These are phyloP conservation scores for Mortierella hygrophila DNA, from an alignment of 192 early-diverging fungal genomes.

Conservation along the genomic window DNA sequence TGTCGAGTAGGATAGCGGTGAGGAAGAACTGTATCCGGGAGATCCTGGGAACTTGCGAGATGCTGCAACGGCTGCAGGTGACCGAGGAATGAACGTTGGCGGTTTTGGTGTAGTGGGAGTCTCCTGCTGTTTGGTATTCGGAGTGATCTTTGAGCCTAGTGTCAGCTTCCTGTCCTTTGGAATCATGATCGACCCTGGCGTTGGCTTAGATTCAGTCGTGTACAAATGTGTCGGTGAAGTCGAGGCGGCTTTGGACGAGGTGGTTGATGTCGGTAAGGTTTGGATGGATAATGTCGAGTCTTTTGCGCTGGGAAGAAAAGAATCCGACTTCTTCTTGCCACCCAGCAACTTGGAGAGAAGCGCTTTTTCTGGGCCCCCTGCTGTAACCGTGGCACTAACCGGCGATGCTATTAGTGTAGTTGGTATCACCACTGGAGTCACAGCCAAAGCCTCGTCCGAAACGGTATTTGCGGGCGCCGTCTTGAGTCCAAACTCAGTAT, in stretches of 20 bases:
- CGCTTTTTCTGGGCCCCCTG: neutral
- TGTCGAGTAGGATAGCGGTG: neutral
- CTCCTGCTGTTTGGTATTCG: neutral
- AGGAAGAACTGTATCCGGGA: neutral
- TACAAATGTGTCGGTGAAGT: neutral
- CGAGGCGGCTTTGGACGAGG: neutral
- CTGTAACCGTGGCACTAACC: neutral
- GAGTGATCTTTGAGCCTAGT: neutral
- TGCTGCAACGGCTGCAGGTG: constrained; percentile 16
- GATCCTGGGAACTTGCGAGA: neutral
- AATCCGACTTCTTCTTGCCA: neutral
- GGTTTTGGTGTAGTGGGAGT: neutral
- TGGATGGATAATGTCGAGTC: neutral
- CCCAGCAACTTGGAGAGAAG: neutral
- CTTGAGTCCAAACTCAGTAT: neutral
- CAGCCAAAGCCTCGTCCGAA: neutral
- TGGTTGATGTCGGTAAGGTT: neutral
- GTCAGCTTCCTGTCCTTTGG: neutral
- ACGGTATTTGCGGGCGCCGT: neutral
- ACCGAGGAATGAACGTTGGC: neutral
- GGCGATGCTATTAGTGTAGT: neutral
- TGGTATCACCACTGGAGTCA: neutral
- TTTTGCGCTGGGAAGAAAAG: neutral
- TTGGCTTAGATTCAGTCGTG: neutral
- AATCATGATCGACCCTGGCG: neutral